Evolutionary conservation across 1,284 basidiomycete species (phyloP).

Genomic region (Marasmius sp.): DNA sequence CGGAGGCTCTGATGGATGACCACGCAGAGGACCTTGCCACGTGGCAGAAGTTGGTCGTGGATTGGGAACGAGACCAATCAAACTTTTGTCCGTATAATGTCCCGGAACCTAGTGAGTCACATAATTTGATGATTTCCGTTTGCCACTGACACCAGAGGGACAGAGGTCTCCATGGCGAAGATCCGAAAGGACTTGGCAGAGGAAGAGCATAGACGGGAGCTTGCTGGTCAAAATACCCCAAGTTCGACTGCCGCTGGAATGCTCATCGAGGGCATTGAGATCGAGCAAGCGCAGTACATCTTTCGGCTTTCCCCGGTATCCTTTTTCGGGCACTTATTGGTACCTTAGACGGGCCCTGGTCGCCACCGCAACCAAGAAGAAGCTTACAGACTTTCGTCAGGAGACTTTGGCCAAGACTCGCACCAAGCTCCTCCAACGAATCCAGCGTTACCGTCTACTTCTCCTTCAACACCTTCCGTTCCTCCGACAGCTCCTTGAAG

Average conservation of each 20-base stretch:
- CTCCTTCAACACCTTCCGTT: too few relatives aligned
- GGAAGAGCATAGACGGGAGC: neutral
- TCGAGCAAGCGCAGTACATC: neutral
- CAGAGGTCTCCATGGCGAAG: neutral
- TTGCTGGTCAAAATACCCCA: neutral
- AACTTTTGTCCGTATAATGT: neutral
- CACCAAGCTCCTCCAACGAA: too few relatives aligned
- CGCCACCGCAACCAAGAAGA: too few relatives aligned
- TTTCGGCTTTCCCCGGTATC: neutral
- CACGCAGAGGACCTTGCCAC: neutral
- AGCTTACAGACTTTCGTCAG: too few relatives aligned
- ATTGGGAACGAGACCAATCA: neutral
- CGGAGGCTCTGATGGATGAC: neutral
- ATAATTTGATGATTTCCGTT: neutral
- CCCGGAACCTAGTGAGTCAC: neutral
- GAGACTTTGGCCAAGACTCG: too few relatives aligned
- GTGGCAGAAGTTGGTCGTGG: neutral
- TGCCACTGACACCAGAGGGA: neutral
- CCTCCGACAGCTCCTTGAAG: too few relatives aligned
- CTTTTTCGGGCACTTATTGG: too few relatives aligned
- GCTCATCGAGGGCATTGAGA: neutral
- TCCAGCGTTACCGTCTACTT: too few relatives aligned
- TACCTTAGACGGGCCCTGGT: too few relatives aligned
- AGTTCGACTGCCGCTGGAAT: neutral
- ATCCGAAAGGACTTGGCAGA: neutral